Percentiles rank a stretch among this genome's conserved stretches.
Evolutionary conservation across 73 alveolate genomes (phyloP).

Genomic region (Blepharisma stoltei): DNA sequence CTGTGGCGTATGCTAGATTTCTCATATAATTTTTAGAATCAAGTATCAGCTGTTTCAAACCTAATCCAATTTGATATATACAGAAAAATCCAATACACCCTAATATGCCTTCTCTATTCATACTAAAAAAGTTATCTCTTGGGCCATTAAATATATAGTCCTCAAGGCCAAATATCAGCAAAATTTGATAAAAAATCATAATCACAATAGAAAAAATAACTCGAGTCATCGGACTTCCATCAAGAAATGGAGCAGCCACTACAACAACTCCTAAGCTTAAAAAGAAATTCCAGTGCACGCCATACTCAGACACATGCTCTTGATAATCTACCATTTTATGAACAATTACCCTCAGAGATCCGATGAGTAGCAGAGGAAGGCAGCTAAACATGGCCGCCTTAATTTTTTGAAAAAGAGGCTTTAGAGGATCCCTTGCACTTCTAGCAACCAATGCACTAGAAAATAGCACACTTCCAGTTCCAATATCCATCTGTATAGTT

Average conservation of each 20-base stretch:
- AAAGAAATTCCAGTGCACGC: slow-evolving; percentile 70
- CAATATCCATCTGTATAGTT: slow-evolving; percentile 41
- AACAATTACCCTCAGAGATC: slow-evolving; percentile 31
- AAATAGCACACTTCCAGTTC: slow-evolving; percentile 55
- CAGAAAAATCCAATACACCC: slow-evolving; percentile 59
- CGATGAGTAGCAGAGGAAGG: slow-evolving; percentile 35
- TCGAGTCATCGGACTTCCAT: slow-evolving; percentile 17
- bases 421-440: slow-evolving; percentile 34
- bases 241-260: slow-evolving; percentile 29
- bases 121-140: slow-evolving; percentile 44
- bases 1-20: not conserved
- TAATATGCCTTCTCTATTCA: slow-evolving; percentile 64
- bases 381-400: slow-evolving; percentile 11
- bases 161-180: slow-evolving; percentile 33
- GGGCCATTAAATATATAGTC: slow-evolving; percentile 52
- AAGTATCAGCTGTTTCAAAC: slow-evolving; percentile 27
- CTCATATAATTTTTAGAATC: not conserved
- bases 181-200: slow-evolving; percentile 38
- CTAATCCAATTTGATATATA: slow-evolving; percentile 44
- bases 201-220: slow-evolving; percentile 29
- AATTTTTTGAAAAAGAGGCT: slow-evolving; percentile 6
- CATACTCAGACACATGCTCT: slow-evolving; percentile 65
- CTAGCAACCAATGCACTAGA: slow-evolving; percentile 52
- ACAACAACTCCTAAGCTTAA: slow-evolving; percentile 41
- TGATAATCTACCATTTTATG: slow-evolving; percentile 33